Conservation (phyloP, 257 asterid species). For the Ophiorrhiza pumila region DNA sequence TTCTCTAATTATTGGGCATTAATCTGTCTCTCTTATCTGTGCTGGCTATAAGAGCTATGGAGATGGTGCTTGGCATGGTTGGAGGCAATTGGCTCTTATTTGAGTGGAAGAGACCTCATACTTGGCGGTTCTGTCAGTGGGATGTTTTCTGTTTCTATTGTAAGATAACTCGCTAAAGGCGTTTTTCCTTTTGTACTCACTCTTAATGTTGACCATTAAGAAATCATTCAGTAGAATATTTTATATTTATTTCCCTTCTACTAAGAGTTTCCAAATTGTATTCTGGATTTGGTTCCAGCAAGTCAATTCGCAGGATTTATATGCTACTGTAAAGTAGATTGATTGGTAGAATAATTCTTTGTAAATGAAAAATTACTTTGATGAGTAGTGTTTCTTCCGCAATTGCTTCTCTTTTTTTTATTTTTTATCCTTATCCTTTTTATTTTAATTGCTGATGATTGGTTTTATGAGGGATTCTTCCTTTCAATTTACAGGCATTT, state of each 20-base stretch:
- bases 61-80: conserved; percentile 45
- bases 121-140: conserved; percentile 86
- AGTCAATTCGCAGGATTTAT: conserved; percentile 35
- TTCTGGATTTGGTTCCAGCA: conserved; percentile 31
- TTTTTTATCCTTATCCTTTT: neutral
- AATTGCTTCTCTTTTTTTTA: neutral
- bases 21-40: conserved; percentile 65
- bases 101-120: conserved; percentile 53
- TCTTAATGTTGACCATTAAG: conserved; percentile 56
- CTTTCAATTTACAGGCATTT: neutral
- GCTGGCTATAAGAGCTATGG: conserved; percentile 54
- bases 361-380: conserved; percentile 15
- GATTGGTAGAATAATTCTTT: conserved; percentile 22
- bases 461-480: conserved; percentile 8
- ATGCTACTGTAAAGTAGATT: conserved; percentile 28
- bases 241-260: conserved; percentile 18
- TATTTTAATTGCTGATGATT: conserved; percentile 8
- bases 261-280: conserved; percentile 22
- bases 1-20: conserved; percentile 76
- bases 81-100: conserved; percentile 47
- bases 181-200: conserved; percentile 67
- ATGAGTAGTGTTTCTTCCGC: neutral
- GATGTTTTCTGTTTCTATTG: conserved; percentile 95
- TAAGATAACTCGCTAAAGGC: conserved; percentile 89
- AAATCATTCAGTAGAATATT: conserved; percentile 28